phyloP scores from a whole-genome alignment of 192 early-diverging fungal genomes.

The Mortierella alpina region DNA sequence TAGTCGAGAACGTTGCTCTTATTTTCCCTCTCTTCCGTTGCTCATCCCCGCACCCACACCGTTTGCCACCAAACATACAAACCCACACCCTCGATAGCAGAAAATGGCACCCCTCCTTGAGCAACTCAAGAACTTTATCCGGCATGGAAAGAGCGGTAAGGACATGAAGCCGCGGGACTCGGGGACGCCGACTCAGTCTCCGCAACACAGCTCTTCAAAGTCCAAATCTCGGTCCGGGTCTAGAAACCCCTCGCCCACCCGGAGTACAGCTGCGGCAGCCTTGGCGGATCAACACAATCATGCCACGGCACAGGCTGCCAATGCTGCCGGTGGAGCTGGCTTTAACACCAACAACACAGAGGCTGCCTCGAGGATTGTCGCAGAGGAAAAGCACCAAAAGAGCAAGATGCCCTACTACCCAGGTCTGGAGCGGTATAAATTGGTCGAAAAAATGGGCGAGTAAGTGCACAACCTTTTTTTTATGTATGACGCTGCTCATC shows the following conservation, averaged over 20 bases:
- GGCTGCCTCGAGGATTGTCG: conserved; percentile 60
- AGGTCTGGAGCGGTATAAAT: conserved; percentile 65
- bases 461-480: conserved; percentile 53
- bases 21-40: background rate
- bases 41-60: background rate
- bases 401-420: conserved; percentile 65
- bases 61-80: background rate
- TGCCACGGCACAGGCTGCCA: background rate
- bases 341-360: conserved; percentile 47
- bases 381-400: conserved; percentile 63
- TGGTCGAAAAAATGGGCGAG: conserved; percentile 79
- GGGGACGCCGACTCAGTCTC: conserved; percentile 4
- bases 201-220: background rate
- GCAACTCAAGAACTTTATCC: conserved; percentile 63
- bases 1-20: background rate
- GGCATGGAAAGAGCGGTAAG: conserved; percentile 55
- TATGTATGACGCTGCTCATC: background rate
- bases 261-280: conserved; percentile 8
- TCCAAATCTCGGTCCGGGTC: conserved; percentile 14
- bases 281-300: background rate
- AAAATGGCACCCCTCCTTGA: conserved; percentile 54
- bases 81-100: background rate
- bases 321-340: conserved; percentile 6
- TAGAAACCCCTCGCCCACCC: conserved; percentile 25
- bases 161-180: conserved; percentile 49